Evolutionary conservation across 169 alveolate species (phyloP).

Genomic region (Pseudocohnilembus persalinus): DNA sequence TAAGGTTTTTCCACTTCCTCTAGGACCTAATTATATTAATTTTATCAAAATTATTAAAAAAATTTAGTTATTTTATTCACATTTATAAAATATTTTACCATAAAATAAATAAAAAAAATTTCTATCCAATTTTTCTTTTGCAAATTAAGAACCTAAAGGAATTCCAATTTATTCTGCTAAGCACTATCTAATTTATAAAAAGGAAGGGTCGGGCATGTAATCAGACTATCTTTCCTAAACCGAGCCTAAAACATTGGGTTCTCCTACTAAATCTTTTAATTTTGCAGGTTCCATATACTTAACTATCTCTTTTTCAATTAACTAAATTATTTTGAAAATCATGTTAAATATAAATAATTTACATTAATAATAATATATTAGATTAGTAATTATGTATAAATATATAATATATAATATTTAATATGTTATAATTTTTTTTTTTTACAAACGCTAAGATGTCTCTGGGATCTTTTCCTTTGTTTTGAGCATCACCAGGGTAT

Average conservation of each 20-base stretch:
- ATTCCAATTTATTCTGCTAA: constrained; percentile 70
- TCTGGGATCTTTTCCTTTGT: constrained; percentile 64
- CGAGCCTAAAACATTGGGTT: constrained; percentile 57
- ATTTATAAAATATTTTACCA: not conserved
- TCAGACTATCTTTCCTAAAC: constrained; percentile 6
- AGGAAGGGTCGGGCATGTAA: constrained; percentile 72
- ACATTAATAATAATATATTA: too few species aligned
- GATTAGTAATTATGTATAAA: too few species aligned
- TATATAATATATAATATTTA: too few species aligned
- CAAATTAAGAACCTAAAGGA: constrained; percentile 77
- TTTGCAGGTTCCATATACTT: constrained; percentile 55
- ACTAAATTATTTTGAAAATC: constrained; percentile 41
- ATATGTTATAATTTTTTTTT: not conserved
- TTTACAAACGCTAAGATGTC: constrained; percentile 63
- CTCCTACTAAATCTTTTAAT: constrained; percentile 69
- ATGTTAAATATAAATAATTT: too few species aligned
- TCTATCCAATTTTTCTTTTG: constrained; percentile 62
- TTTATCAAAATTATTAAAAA: constrained; percentile 49
- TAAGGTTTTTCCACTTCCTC: constrained; percentile 87
- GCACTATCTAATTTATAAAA: constrained; percentile 65
- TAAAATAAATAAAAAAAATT: constrained; percentile 24
- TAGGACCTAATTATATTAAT: constrained; percentile 65
- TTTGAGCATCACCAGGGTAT: constrained; percentile 76
- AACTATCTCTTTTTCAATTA: constrained; percentile 71
- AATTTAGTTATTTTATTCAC: constrained; percentile 1